phyloP scores from a whole-genome alignment of 352 stramenopile species.

The Pythium monospermum region DNA sequence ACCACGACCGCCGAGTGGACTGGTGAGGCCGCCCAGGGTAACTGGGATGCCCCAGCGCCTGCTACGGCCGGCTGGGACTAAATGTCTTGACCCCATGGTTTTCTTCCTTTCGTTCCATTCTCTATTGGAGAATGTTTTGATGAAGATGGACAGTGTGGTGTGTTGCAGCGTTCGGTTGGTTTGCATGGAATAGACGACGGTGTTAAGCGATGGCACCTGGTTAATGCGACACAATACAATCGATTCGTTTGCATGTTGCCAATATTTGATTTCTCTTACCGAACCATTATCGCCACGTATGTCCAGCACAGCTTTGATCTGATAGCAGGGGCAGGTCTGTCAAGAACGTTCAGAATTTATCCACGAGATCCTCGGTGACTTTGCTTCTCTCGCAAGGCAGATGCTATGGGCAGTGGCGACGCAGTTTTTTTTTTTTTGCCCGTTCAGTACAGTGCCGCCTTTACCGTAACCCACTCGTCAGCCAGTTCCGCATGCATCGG shows the following conservation, averaged over 20 bases:
- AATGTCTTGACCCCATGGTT: constrained; percentile 25
- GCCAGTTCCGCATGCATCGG: too few species aligned
- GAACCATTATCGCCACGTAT: too few species aligned
- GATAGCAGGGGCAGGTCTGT: too few species aligned
- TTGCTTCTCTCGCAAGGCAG: too few species aligned
- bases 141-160: constrained; percentile 11
- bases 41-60: constrained; percentile 51
- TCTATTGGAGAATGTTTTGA: constrained; percentile 18
- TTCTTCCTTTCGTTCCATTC: constrained; percentile 22
- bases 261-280: too few species aligned
- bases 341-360: too few species aligned
- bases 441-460: too few species aligned
- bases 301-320: too few species aligned
- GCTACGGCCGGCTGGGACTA: constrained; percentile 77
- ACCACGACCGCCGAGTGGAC: constrained; percentile 67
- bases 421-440: too few species aligned
- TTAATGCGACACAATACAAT: constrained; percentile 80
- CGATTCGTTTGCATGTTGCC: constrained; percentile 13
- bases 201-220: constrained; percentile 91
- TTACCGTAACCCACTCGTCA: too few species aligned
- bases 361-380: too few species aligned
- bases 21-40: constrained; percentile 51
- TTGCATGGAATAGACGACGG: constrained; percentile 91
- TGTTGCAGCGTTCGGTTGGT: constrained; percentile 14
- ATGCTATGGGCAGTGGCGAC: too few species aligned